These are phyloP conservation scores for Tausonia pullulans DNA, from an alignment of 1,284 basidiomycete species.

Conservation along the genomic window DNA sequence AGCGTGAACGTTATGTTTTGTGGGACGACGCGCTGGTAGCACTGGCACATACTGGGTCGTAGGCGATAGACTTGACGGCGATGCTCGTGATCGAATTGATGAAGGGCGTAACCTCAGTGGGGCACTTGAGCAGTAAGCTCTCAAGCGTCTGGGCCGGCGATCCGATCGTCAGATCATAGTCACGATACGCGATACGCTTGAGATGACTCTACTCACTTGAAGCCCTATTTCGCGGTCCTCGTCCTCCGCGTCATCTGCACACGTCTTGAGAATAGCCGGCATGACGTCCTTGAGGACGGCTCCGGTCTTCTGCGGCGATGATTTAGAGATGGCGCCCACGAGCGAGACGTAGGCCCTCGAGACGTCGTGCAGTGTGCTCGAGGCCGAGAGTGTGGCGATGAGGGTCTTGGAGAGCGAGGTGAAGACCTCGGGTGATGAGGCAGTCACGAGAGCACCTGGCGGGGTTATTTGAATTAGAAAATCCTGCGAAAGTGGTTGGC, in stretches of 20 bases:
- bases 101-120: conserved; percentile 64
- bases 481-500: conserved; percentile 16
- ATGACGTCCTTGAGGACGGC: conserved; percentile 17
- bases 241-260: conserved; percentile 31
- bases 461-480: conserved; percentile 19
- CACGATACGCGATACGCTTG: too few species aligned
- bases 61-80: conserved; percentile 69
- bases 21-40: too few species aligned
- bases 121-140: conserved; percentile 67
- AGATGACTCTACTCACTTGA: conserved; percentile 13
- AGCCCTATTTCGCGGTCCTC: conserved; percentile 42
- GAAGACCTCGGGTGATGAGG: conserved; percentile 14
- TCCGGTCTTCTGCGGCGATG: conserved; percentile 14
- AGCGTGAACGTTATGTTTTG: background rate
- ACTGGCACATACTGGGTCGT: conserved; percentile 68
- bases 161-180: background rate
- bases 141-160: conserved; percentile 56
- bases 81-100: conserved; percentile 55
- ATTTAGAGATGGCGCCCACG: conserved; percentile 18
- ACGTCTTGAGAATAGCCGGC: conserved; percentile 19
- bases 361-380: background rate
- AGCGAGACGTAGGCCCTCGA: conserved; percentile 19
- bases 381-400: conserved; percentile 11
- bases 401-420: conserved; percentile 15
- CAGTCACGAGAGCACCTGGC: conserved; percentile 8